phyloP scores from a whole-genome alignment of 2,329 filamentous ascomycete species.

The Lomentospora prolificans region DNA sequence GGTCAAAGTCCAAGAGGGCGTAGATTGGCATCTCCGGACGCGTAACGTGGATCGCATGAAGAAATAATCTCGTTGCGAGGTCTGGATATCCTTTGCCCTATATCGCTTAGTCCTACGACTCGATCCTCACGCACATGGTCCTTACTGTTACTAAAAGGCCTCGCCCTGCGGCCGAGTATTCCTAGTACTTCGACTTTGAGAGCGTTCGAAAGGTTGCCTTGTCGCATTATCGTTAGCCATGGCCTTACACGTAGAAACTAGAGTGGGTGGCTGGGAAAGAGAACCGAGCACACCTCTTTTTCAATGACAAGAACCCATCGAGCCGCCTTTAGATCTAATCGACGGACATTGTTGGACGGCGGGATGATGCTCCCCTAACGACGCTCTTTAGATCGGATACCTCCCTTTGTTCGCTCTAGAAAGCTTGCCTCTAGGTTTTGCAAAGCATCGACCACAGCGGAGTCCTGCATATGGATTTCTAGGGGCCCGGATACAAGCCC shows the following conservation, averaged over 20 bases:
- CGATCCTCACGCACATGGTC: background rate
- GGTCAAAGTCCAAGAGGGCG: constrained; percentile 64
- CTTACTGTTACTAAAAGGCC: constrained; percentile 61
- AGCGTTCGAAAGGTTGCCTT: constrained; percentile 69
- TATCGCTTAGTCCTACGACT: background rate
- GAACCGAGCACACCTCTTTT: constrained; percentile 50
- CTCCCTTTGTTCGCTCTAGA: background rate
- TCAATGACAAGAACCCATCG: constrained; percentile 67
- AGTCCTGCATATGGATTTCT: constrained; percentile 33
- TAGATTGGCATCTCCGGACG: constrained; percentile 46
- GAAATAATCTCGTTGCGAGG: constrained; percentile 55
- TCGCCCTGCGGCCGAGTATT: constrained; percentile 33
- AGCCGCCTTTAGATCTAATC: constrained; percentile 36
- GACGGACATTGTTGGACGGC: constrained; percentile 34
- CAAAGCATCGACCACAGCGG: constrained; percentile 24
- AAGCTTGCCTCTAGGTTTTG: constrained; percentile 17
- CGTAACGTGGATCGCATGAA: constrained; percentile 40
- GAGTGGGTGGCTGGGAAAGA: too few species aligned
- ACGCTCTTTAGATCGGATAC: background rate
- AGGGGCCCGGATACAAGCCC: constrained; percentile 57
- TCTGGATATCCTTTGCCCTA: constrained; percentile 80
- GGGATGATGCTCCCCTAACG: constrained; percentile 55
- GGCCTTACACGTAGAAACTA: too few species aligned
- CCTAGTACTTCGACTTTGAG: constrained; percentile 45
- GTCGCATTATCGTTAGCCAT: background rate